These are phyloP conservation scores for Cutaneotrichosporon cavernicola DNA, from an alignment of 1,284 basidiomycete genomes.

Conservation along the genomic window DNA sequence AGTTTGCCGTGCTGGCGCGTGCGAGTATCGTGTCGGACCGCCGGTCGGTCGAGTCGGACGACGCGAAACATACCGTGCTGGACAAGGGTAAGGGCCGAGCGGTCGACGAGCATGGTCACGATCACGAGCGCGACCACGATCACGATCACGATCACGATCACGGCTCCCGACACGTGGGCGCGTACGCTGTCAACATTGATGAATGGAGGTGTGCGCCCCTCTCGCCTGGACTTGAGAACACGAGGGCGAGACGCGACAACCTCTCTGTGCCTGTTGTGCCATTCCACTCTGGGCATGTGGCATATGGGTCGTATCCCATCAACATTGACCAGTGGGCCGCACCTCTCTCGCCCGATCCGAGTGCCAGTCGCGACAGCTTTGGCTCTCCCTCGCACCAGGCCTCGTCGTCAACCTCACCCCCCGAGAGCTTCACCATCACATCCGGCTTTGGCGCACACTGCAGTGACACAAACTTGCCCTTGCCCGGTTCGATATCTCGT, in stretches of 20 bases:
- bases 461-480: neutral
- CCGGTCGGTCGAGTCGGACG: neutral
- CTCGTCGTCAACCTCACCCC: neutral
- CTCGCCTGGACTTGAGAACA: neutral
- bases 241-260: neutral
- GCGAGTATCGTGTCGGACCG: neutral
- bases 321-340: slow-evolving; percentile 3
- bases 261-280: neutral
- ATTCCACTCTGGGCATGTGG: too few relatives aligned
- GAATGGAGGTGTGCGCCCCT: neutral
- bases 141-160: neutral
- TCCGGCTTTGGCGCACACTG: neutral
- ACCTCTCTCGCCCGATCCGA: too few relatives aligned
- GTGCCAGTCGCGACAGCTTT: too few relatives aligned
- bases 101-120: neutral
- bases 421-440: neutral
- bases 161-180: neutral
- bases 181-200: slow-evolving; percentile 6
- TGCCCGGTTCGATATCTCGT: neutral
- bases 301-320: neutral
- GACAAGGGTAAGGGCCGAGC: neutral
- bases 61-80: neutral
- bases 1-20: neutral
- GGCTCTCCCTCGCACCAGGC: too few relatives aligned
- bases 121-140: neutral